These are phyloP conservation scores for Ogataea dorogensis DNA, from an alignment of 805 yeast species.

Conservation along the genomic window DNA sequence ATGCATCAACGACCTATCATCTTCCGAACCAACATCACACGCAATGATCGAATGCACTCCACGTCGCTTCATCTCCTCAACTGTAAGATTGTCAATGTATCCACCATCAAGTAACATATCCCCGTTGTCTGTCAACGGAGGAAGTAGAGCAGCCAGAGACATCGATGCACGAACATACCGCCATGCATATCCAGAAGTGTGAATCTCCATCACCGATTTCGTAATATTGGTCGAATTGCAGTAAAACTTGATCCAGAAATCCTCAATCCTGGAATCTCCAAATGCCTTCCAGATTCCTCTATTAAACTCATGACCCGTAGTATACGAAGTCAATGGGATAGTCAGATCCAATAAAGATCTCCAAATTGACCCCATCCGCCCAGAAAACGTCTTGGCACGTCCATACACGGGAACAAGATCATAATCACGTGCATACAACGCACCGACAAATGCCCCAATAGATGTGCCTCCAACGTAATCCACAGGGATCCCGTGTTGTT, in stretches of 20 bases:
- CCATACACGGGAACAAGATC: constrained; percentile 91
- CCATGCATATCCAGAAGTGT: constrained; percentile 92
- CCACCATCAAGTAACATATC: constrained; percentile 96
- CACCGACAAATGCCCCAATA: constrained; percentile 94
- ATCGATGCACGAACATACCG: constrained; percentile 91
- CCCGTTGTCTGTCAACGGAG: constrained; percentile 86
- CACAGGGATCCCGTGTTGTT: constrained; percentile 89
- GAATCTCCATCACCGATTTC: constrained; percentile 92
- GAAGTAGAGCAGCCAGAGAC: constrained; percentile 92
- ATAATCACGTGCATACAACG: constrained; percentile 88
- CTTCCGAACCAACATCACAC: constrained; percentile 93
- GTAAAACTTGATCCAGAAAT: constrained; percentile 88
- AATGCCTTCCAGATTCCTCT: constrained; percentile 97
- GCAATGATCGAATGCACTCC: constrained; percentile 90
- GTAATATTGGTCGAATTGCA: constrained; percentile 95
- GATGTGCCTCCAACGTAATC: constrained; percentile 96
- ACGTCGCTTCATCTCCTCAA: constrained; percentile 81
- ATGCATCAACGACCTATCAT: constrained; percentile 83
- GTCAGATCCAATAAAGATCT: constrained; percentile 80
- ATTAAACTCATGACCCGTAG: constrained; percentile 96
- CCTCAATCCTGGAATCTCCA: constrained; percentile 91
- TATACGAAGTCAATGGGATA: constrained; percentile 89
- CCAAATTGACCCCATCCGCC: constrained; percentile 83
- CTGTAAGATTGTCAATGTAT: constrained; percentile 90
- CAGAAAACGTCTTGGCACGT: constrained; percentile 80